Evolutionary conservation across 2,329 filamentous ascomycete species (phyloP), one percentile per base, ranked within the genome.

Genomic region (Penicillium sp.): DNA sequence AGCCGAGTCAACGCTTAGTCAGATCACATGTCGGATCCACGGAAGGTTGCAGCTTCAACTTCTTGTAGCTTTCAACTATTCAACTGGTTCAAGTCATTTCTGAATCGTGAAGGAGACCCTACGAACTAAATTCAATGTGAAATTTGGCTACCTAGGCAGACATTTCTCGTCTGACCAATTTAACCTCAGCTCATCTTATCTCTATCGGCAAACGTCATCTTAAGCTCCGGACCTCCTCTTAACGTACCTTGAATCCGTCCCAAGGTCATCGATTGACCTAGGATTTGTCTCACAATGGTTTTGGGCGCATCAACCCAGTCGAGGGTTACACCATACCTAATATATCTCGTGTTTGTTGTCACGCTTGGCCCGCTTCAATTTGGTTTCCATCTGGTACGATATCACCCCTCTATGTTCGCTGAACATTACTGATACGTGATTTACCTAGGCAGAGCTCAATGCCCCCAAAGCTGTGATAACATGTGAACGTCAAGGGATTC

Each of bases 401-500:
- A n/a, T 12, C 23, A 21, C 6, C 35, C 19, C 53, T n/a, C 49
- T 27, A 44, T 53, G 9, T 33, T 25, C 17, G 39, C 25, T 19
- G 33, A 31, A 12, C n/a, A 38, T 9, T 43, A 49, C 27, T 43
- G 10, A 53, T 52, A 53, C 21, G 41, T 31, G 35, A 19, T 42
- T 5, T 19, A 33, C 6, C 6, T 68, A 93, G 93, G 90, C 92
- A 66, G 94, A 97, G 75, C 85, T 99, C 62, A 99, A 99, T 74
- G 91, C 93, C 9, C 94, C 94, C 9, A 89, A 97, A 82, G 89
- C 93, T 80, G 91, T 96, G 69, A 89, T 99, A 68, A 96, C 90
- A 57, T 97, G 94, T 79, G 86, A 86, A 66, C 86, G 86, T 64
- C 82, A 84, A 64, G 78, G 79, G 41, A 80, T 84, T 61, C 65